Evolutionary conservation across 306 rosid genomes (phyloP), one percentile per base, ranked within the genome.

Genomic region (Prunus mira): DNA sequence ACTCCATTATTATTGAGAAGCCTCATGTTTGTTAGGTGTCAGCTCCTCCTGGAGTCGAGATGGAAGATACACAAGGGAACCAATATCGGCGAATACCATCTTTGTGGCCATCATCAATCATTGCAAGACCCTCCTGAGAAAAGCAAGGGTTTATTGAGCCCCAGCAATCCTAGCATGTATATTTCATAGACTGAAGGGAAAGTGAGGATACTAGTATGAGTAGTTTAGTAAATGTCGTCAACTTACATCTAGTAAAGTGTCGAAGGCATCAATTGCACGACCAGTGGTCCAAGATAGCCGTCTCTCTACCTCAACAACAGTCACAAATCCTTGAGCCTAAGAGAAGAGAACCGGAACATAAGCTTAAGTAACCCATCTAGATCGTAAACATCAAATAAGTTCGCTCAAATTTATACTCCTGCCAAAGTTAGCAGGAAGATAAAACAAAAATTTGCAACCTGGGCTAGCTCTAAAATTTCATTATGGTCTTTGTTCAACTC

Each of bases 401-500:
- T 15, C 2, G 45, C 41, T 57, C 10, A 6, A 60, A 67, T 13
- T 5, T 27, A 43, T 24, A 13, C 20, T 24, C 58, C 52, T 43
- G 57, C 25, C 68, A 3, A 12, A 22, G 30, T 52, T 28, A 34
- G 65, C 41, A 57, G 46, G 69, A 61, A 27, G 30, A 45, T 15
- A 6, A 69, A 73, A 43, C 13, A 55, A 69, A 2, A 9, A 71
- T 57, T 50, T 70, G 28, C 63, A 82, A 95, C 99, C 99, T 95
- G 99, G 76, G 99, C 97, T 22, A 95, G 97, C 91, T 95, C 97
- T 67, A 95, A 85, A 84, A 95, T 90, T 86, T 89, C 99, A 51
- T 92, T 95, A 82, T 92, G 99, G 81, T 95, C 99, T 83, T 90
- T 95, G 87, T 95, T 95, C 88, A 95, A 84, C 78, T 95, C 99